phyloP scores from a whole-genome alignment of 2,329 filamentous ascomycete genomes.

The Pseudomassariella vexata region DNA sequence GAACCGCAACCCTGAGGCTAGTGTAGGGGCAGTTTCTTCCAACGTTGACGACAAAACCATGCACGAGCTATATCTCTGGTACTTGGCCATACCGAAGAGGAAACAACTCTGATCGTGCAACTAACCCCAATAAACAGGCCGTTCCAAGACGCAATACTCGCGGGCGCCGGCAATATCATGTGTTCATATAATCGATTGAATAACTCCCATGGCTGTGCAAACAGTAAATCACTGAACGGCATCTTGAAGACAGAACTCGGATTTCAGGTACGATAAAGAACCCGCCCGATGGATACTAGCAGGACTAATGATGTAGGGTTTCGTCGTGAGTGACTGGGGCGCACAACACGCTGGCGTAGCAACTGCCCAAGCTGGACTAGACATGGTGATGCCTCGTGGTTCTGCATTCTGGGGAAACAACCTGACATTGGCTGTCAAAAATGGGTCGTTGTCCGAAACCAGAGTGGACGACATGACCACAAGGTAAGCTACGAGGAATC shows the following conservation, averaged over 20 bases:
- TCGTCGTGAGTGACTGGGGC: constrained; percentile 62
- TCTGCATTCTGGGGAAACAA: constrained; percentile 42
- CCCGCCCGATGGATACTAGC: constrained; percentile 46
- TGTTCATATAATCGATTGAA: constrained; percentile 68
- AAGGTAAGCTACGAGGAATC: constrained; percentile 11
- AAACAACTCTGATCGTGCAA: background rate
- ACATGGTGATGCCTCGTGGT: constrained; percentile 62
- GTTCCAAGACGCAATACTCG: constrained; percentile 61
- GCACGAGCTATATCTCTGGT: constrained; percentile 61
- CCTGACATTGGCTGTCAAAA: constrained; percentile 50
- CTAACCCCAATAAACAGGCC: constrained; percentile 39
- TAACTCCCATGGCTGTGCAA: constrained; percentile 65
- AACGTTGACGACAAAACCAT: constrained; percentile 58
- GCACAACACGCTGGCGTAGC: constrained; percentile 61
- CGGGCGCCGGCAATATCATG: constrained; percentile 53
- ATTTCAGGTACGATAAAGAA: constrained; percentile 40
- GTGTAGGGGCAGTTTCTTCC: constrained; percentile 45
- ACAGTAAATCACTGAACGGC: constrained; percentile 61
- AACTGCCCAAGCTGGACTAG: constrained; percentile 59
- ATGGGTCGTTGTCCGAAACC: constrained; percentile 50
- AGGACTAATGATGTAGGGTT: no score
- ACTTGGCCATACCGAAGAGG: no score
- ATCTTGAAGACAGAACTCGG: constrained; percentile 58
- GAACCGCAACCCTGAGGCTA: constrained; percentile 55
- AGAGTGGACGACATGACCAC: constrained; percentile 58